Evolutionary conservation across 1,284 basidiomycete species (phyloP), one percentile per base, ranked within the genome.

Genomic region (Ganoderma multipileum): DNA sequence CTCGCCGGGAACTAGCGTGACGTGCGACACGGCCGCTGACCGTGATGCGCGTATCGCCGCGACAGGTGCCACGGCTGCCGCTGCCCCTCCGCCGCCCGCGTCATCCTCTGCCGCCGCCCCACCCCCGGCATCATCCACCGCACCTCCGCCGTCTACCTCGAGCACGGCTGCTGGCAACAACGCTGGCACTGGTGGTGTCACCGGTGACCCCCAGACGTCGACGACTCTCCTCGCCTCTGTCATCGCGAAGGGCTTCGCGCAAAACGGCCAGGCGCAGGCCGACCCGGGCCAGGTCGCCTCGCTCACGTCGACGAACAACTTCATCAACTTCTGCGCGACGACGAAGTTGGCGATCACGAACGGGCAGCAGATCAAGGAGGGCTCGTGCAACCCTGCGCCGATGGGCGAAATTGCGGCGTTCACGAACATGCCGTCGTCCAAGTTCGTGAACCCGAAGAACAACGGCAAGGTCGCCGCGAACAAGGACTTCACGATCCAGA

Each of bases 301-400:
- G 11, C 74, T 84, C 33, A 74, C 74, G 41, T 85, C 84, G 59
- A 78, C 72, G 50, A 88, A 88, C 81, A 88, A 88, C 81, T 87
- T 86, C 77, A 86, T 86, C 81, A 85, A 85, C 78, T 86, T 85
- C 73, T 81, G 82, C 75, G 39, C 69, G 28, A 82, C 85, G 57
- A 85, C 86, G 39, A 69, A 74, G 55, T 67, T 72, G 41, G 63
- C 70, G 23, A 74, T 76, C 68, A 77, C 76, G 44, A 74, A 77
- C 71, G 76, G 76, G 44, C 62, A 73, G 66, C 76, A 77, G 71
- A 69, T 76, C 71, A 67, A 63, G 28, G 70, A 65, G n/a, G 76
- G 76, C 41, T 77, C 75, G 18, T 76, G 76, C 68, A 76, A 76
- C 74, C 76, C 76, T 11, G 74, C 76, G n/a, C 81, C 81, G 8